These are phyloP conservation scores for Mycena albidolilacea DNA, from an alignment of 768 basidiomycete genomes.

Conservation along the genomic window DNA sequence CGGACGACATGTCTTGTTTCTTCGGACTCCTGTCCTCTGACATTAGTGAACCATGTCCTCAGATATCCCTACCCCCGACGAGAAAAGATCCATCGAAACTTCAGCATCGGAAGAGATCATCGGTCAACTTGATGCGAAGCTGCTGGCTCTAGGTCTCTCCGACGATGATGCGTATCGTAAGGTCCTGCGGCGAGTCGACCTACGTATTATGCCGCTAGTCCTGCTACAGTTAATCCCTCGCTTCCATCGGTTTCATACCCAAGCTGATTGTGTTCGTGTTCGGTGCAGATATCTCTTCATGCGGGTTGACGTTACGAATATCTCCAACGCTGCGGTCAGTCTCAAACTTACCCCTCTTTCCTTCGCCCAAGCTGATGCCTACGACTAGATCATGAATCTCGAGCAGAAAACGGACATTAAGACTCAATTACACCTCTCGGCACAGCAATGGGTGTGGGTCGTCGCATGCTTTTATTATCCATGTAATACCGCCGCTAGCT, in stretches of 20 bases:
- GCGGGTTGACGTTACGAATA: slow-evolving; percentile 43
- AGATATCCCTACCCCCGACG: slow-evolving; percentile 22
- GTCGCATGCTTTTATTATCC: slow-evolving; percentile 44
- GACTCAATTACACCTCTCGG: slow-evolving; percentile 35
- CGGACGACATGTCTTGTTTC: neutral
- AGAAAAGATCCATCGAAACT: slow-evolving; percentile 14
- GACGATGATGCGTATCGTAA: slow-evolving; percentile 27
- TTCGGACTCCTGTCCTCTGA: slow-evolving; percentile 4
- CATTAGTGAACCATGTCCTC: slow-evolving; percentile 12
- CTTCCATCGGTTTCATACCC: neutral
- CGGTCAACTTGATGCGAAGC: slow-evolving; percentile 25
- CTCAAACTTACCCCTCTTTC: neutral
- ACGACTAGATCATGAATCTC: slow-evolving; percentile 38
- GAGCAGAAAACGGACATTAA: slow-evolving; percentile 42
- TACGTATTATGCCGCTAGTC: slow-evolving; percentile 29
- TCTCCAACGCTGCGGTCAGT: slow-evolving; percentile 39
- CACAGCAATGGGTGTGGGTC: slow-evolving; percentile 45
- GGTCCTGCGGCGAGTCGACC: slow-evolving; percentile 33
- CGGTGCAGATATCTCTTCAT: slow-evolving; percentile 40
- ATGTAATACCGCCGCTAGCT: neutral
- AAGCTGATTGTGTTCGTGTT: neutral
- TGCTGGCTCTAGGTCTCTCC: slow-evolving; percentile 9
- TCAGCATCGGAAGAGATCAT: slow-evolving; percentile 20
- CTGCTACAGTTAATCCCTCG: slow-evolving; percentile 37
- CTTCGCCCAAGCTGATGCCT: neutral